These are phyloP conservation scores for Orbilia blumenaviensis DNA, from an alignment of 2,329 filamentous ascomycete genomes.

Conservation along the genomic window DNA sequence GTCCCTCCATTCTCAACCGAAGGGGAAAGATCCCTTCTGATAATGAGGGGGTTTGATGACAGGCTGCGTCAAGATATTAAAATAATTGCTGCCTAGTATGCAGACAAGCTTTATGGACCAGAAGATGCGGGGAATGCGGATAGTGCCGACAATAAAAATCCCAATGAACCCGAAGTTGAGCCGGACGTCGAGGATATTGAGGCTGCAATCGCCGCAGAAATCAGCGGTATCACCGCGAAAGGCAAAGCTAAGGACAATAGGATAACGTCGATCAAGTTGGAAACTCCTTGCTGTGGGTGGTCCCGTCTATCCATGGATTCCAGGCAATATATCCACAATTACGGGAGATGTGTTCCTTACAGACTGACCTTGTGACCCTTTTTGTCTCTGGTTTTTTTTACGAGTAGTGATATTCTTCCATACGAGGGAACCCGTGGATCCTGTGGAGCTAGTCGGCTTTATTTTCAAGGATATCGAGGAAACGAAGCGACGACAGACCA, in stretches of 20 bases:
- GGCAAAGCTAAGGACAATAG: slow-evolving; percentile 64
- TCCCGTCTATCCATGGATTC: slow-evolving; percentile 25
- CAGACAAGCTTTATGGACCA: slow-evolving; percentile 53
- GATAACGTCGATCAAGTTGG: slow-evolving; percentile 67
- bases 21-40: slow-evolving; percentile 15
- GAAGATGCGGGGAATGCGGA: slow-evolving; percentile 59
- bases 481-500: slow-evolving; percentile 62
- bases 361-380: slow-evolving; percentile 54
- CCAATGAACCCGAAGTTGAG: slow-evolving; percentile 51
- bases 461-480: slow-evolving; percentile 65
- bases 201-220: slow-evolving; percentile 74
- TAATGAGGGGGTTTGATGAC: slow-evolving; percentile 27
- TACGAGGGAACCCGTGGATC: slow-evolving; percentile 65
- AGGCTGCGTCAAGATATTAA: slow-evolving; percentile 32
- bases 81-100: slow-evolving; percentile 52
- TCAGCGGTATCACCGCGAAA: slow-evolving; percentile 69
- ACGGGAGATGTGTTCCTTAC: slow-evolving; percentile 47
- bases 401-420: slow-evolving; percentile 67
- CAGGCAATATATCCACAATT: slow-evolving; percentile 35
- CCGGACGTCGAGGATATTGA: slow-evolving; percentile 71
- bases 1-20: slow-evolving; percentile 23
- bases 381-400: slow-evolving; percentile 10
- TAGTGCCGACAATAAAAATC: slow-evolving; percentile 62
- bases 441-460: slow-evolving; percentile 65
- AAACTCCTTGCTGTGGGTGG: slow-evolving; percentile 62